Percentiles rank a stretch among this genome's conserved stretches.
Evolutionary conservation across 805 yeast genomes (phyloP).

Genomic region (Wickerhamiella alocasiicola): DNA sequence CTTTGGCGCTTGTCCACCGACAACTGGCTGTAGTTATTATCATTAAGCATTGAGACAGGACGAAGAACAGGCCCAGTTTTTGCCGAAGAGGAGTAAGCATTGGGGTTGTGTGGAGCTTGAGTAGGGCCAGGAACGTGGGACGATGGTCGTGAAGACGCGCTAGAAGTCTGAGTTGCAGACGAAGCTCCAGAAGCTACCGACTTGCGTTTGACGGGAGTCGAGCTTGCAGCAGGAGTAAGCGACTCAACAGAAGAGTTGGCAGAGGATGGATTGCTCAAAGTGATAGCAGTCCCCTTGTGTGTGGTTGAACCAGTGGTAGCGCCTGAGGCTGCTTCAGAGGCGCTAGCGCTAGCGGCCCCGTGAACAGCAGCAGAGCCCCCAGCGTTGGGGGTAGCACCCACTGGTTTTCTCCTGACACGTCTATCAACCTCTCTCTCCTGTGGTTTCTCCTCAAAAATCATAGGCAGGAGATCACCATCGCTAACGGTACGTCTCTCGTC

Average conservation of each 20-base stretch:
- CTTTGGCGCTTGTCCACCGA: slow-evolving; percentile 8
- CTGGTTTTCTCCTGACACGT: slow-evolving; percentile 2
- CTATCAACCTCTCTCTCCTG: background rate
- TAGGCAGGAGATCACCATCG: slow-evolving; percentile 25
- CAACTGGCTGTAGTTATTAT: background rate
- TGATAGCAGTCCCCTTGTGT: no score
- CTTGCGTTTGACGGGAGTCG: slow-evolving; percentile 10
- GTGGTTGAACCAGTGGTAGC: no score
- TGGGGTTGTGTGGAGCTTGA: background rate
- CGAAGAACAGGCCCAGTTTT: slow-evolving; percentile 9
- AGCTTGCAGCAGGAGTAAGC: background rate
- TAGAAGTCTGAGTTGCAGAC: no score
- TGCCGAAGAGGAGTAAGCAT: slow-evolving; percentile 2
- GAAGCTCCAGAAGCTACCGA: no score
- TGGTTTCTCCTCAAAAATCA: slow-evolving; percentile 30
- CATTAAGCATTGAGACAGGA: background rate
- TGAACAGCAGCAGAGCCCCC: background rate
- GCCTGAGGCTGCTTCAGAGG: background rate
- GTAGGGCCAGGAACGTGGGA: background rate
- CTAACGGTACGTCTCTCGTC: slow-evolving; percentile 10
- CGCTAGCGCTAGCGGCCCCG: background rate
- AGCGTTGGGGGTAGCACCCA: background rate
- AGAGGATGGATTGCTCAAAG: no score
- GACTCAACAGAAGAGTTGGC: background rate
- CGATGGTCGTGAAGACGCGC: background rate